A percentile compares a stretch with the other conserved stretches of the same genome.
Evolutionary conservation across 345 rosid species (phyloP).

Genomic region (Gynandropsis gynandra): DNA sequence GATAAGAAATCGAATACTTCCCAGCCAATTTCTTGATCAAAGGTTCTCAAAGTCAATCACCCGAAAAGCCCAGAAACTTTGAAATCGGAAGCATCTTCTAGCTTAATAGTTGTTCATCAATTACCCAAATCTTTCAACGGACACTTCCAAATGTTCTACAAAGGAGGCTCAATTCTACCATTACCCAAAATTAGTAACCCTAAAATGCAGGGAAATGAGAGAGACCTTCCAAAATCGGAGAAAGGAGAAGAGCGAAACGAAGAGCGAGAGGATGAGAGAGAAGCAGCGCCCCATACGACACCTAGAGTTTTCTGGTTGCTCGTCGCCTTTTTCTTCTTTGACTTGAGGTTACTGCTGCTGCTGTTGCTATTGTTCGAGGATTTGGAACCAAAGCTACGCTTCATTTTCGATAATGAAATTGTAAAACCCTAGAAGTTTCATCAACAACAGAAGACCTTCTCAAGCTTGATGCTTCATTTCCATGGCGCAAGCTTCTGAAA

Average conservation of each 20-base stretch:
- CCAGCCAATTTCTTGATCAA: not conserved
- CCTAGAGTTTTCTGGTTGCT: conserved; percentile 87
- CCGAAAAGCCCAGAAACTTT: not conserved
- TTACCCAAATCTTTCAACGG: conserved; percentile 1
- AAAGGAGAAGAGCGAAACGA: conserved; percentile 64
- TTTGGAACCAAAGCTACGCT: conserved; percentile 51
- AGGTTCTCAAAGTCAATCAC: not conserved
- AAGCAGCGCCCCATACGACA: conserved; percentile 79
- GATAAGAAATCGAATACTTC: conserved; percentile 6
- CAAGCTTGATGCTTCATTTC: conserved; percentile 95
- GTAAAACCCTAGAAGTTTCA: conserved; percentile 31
- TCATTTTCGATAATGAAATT: conserved; percentile 37
- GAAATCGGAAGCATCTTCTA: not conserved
- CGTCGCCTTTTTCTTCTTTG: conserved; percentile 37
- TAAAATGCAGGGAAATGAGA: conserved; percentile 7
- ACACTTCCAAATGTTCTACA: not conserved
- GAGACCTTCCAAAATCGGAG: conserved; percentile 74
- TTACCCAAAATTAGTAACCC: conserved; percentile 1
- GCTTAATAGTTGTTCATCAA: too few species aligned
- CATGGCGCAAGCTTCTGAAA: conserved; percentile 73
- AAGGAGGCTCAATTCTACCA: not conserved
- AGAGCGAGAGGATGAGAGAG: conserved; percentile 64
- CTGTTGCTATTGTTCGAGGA: conserved; percentile 33
- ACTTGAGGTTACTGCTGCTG: conserved; percentile 25
- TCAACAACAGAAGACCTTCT: conserved; percentile 33